phyloP scores from a whole-genome alignment of 1,284 basidiomycete genomes.

The Stygiomarasmius scandens region DNA sequence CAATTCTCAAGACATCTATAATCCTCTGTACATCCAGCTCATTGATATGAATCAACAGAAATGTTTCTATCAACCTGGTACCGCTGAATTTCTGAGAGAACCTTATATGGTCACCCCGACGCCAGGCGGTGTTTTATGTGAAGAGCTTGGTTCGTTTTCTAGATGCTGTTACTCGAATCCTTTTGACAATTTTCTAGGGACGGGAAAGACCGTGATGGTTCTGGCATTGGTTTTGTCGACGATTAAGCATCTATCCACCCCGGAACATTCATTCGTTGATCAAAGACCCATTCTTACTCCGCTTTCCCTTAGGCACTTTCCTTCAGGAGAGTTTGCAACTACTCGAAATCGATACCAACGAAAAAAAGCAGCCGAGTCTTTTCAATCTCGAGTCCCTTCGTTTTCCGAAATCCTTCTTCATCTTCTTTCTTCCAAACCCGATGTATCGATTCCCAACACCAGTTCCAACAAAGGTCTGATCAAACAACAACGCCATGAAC shows the following conservation, averaged over 20 bases:
- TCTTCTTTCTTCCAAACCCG: conserved; percentile 45
- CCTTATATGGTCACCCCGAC: conserved; percentile 50
- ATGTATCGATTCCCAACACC: conserved; percentile 29
- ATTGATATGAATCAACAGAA: conserved; percentile 43
- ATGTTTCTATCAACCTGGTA: conserved; percentile 70
- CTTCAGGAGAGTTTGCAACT: conserved; percentile 34
- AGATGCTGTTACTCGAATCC: background rate
- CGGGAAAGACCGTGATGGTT: conserved; percentile 80
- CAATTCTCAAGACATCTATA: conserved; percentile 39
- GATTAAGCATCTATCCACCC: conserved; percentile 56
- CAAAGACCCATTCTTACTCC: conserved; percentile 62
- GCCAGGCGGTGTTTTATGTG: conserved; percentile 73
- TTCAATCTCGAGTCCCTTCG: conserved; percentile 50
- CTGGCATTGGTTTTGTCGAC: conserved; percentile 67
- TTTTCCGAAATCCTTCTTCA: conserved; percentile 67
- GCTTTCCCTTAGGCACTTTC: conserved; percentile 61
- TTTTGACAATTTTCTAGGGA: conserved; percentile 45
- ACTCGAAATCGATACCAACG: conserved; percentile 34
- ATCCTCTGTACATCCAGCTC: conserved; percentile 64
- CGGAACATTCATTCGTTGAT: conserved; percentile 57
- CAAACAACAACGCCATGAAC: background rate
- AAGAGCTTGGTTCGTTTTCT: conserved; percentile 64
- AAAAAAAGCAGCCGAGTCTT: conserved; percentile 7
- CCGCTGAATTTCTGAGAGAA: conserved; percentile 59
- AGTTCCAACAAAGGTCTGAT: conserved; percentile 17